These are phyloP conservation scores for Quercus wislizeni DNA, from an alignment of 306 rosid genomes.

Conservation along the genomic window DNA sequence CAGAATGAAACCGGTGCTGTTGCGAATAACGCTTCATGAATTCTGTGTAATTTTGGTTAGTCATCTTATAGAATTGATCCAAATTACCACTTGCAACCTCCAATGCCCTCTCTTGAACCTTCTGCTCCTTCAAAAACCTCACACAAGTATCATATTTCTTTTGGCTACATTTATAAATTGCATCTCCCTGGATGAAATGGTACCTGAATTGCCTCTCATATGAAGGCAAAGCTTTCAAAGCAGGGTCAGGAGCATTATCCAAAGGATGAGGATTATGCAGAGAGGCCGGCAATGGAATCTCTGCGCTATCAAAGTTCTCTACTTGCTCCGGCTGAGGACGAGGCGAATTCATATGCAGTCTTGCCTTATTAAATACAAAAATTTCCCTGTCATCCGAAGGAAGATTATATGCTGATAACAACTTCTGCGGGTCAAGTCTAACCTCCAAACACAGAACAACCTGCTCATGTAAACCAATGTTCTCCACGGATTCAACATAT, in stretches of 20 bases:
- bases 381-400: constrained; percentile 77
- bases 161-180: constrained; percentile 50
- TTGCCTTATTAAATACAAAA: constrained; percentile 73
- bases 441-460: constrained; percentile 80
- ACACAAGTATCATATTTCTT: constrained; percentile 63
- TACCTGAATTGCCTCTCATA: constrained; percentile 86
- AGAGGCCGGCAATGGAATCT: constrained; percentile 61
- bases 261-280: constrained; percentile 72
- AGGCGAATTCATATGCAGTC: constrained; percentile 58
- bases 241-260: constrained; percentile 93
- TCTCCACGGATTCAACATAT: constrained; percentile 50
- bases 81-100: constrained; percentile 86
- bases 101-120: constrained; percentile 90
- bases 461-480: constrained; percentile 61
- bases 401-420: constrained; percentile 73
- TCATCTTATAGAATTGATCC: constrained; percentile 73
- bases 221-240: constrained; percentile 89
- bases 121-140: constrained; percentile 80
- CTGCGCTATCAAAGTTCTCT: constrained; percentile 42
- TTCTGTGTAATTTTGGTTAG: constrained; percentile 75
- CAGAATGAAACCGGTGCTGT: constrained; percentile 74
- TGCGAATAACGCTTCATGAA: constrained; percentile 80
- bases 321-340: constrained; percentile 66
- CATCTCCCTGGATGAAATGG: constrained; percentile 68
- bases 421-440: constrained; percentile 74